Base-by-base conservation (phyloP, 2,329 filamentous ascomycete species). In the Lasiodiplodia gonubiensis region DNA sequence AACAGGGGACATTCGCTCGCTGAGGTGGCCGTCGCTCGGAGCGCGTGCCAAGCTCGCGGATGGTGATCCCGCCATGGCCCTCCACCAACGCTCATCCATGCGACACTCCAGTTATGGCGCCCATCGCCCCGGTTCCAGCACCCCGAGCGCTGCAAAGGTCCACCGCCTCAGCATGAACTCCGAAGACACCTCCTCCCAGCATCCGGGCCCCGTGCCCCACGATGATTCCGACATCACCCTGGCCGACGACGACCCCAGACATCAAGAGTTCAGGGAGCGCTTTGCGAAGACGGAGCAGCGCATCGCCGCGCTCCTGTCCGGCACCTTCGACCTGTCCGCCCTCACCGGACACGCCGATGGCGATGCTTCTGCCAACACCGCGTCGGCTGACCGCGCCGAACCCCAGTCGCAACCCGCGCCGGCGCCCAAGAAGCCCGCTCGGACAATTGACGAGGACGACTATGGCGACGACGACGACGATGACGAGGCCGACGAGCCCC, bases 381-480 rank as follows among this genome's bases (percentile, higher is more conserved):
- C 74, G 70, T 72, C 74, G 70, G 71, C 72, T 70, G 72, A 70
- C 72, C 72, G 74, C 72, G 70, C 75, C 75, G 72, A 76, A 77
- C 73, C 79, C 74, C 75, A 80, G 77, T 79, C 84, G 81, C 77
- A 76, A 76, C 77, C 77, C 70, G 73, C 79, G 80, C 76, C 80
- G 81, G 74, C 82, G 80, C 74, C 89, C 82, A 97, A 95, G 81
- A 91, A 92, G 80, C 85, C 88, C 55, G 91, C 90, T 78, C 86
- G 92, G 74, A 85, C 88, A 76, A 93, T 94, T 84, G 89, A 93
- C 73, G 92, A 94, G 77, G 91, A 93, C 74, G 90, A 94, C 80
- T 94, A 94, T 75, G 92, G 91, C 71, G 92, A 94, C 73, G 93
- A 97, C 68, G 91, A 94, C 37, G 88, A 89, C 33, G 86, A 87